These are phyloP conservation scores for Monilinia fructigena DNA, from an alignment of 2,329 filamentous ascomycete species.

Conservation along the genomic window DNA sequence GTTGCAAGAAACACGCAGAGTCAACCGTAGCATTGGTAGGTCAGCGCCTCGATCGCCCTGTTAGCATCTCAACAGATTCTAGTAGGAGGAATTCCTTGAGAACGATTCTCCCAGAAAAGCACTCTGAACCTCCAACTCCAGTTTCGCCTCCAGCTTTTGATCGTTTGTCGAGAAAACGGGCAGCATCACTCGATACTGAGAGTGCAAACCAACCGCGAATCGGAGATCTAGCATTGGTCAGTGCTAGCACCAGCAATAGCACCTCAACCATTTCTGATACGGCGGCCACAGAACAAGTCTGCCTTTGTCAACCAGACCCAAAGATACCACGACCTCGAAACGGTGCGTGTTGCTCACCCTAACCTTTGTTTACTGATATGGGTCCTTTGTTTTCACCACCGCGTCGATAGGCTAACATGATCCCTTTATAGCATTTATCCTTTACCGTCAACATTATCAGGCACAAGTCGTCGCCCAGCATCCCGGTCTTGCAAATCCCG, in stretches of 20 bases:
- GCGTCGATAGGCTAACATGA: conserved; percentile 36
- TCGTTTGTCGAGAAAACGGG: conserved; percentile 39
- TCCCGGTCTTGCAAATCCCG: conserved; percentile 89
- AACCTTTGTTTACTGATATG: conserved; percentile 30
- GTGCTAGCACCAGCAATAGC: conserved; percentile 29
- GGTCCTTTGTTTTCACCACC: conserved; percentile 31
- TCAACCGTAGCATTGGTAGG: conserved; percentile 22
- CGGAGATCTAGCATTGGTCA: conserved; percentile 36
- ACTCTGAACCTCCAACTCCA: conserved; percentile 31
- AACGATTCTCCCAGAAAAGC: conserved; percentile 32
- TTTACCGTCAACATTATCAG: conserved; percentile 94
- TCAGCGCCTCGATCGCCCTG: conserved; percentile 33
- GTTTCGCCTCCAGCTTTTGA: conserved; percentile 33
- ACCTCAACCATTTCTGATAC: conserved; percentile 27
- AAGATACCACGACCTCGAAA: conserved; percentile 71
- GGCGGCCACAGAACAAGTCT: conserved; percentile 49
- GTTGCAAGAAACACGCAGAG: conserved; percentile 26
- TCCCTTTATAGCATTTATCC: conserved; percentile 76
- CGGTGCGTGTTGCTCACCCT: conserved; percentile 50
- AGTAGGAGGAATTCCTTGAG: conserved; percentile 34
- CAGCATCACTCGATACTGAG: conserved; percentile 37
- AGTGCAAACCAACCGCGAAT: conserved; percentile 36
- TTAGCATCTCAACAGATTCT: conserved; percentile 37
- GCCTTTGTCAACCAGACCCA: conserved; percentile 68
- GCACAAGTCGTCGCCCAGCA: conserved; percentile 75